These are phyloP conservation scores for Plasmodium yoelii DNA, from an alignment of 169 alveolate species.

Conservation along the genomic window DNA sequence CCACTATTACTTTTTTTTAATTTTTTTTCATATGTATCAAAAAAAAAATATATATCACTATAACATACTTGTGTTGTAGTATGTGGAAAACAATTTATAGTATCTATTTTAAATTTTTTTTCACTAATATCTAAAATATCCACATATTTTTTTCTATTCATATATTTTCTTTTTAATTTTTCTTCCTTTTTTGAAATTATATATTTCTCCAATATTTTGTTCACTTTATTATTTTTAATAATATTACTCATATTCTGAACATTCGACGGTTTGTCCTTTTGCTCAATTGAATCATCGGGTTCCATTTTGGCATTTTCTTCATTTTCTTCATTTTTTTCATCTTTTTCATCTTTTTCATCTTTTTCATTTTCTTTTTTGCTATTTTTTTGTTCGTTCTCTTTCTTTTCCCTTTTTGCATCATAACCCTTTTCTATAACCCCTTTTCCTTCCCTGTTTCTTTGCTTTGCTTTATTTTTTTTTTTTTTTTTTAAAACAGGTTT, in stretches of 20 bases:
- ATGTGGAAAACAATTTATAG: conserved; percentile 28
- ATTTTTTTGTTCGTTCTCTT: neutral
- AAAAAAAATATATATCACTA: conserved; percentile 61
- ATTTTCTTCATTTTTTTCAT: neutral
- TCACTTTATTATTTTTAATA: conserved; percentile 15
- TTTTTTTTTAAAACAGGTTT: conserved; percentile 3
- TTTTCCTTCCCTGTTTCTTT: neutral
- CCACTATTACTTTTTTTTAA: conserved; percentile 19
- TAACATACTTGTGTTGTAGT: conserved; percentile 1
- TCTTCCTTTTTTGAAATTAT: conserved; percentile 27
- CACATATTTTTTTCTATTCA: neutral
- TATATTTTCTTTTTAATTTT: neutral
- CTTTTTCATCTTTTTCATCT: neutral
- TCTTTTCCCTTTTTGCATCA: neutral
- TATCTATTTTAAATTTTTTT: conserved; percentile 48
- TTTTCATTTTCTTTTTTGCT: neutral
- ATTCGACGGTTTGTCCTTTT: neutral
- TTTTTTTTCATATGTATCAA: conserved; percentile 61
- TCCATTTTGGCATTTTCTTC: neutral
- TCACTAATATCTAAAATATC: conserved; percentile 29
- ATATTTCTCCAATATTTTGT: conserved; percentile 36
- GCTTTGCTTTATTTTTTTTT: neutral
- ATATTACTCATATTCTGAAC: neutral
- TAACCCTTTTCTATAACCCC: neutral
- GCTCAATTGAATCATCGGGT: neutral